Evolutionary conservation across 2,329 filamentous ascomycete genomes (phyloP).

Genomic region (Cyclaneusma minus): DNA sequence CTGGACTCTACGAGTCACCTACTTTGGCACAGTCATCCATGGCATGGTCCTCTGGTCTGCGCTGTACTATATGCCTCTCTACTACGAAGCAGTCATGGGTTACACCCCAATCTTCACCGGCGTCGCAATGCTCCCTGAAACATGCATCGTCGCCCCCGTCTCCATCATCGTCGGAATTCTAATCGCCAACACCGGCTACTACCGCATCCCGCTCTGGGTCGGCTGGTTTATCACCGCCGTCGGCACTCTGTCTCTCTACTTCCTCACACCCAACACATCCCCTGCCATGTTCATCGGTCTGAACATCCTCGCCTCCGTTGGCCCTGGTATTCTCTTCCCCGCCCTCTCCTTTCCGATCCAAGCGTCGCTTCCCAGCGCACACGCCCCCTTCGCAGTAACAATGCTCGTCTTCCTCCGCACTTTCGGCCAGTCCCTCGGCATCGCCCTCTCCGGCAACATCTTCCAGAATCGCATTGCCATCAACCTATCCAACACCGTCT

Average conservation of each 20-base stretch:
- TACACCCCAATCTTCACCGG: slow-evolving; percentile 37
- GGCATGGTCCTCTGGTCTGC: slow-evolving; percentile 38
- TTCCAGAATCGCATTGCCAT: slow-evolving; percentile 41
- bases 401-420: slow-evolving; percentile 53
- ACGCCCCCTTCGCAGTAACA: slow-evolving; percentile 44
- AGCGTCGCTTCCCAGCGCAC: slow-evolving; percentile 36
- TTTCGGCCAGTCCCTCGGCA: slow-evolving; percentile 48
- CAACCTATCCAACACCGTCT: too few species aligned
- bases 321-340: slow-evolving; percentile 49
- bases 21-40: slow-evolving; percentile 37
- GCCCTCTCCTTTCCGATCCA: slow-evolving; percentile 48
- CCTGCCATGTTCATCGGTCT: slow-evolving; percentile 42
- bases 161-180: slow-evolving; percentile 37
- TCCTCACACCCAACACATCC: slow-evolving; percentile 32
- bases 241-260: slow-evolving; percentile 37
- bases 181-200: slow-evolving; percentile 38
- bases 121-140: slow-evolving; percentile 41
- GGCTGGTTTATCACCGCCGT: slow-evolving; percentile 46
- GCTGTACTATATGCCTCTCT: slow-evolving; percentile 38
- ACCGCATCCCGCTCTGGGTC: slow-evolving; percentile 34
- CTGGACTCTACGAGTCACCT: slow-evolving; percentile 32
- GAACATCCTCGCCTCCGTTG: slow-evolving; percentile 41
- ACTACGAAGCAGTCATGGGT: slow-evolving; percentile 34
- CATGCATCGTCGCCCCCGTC: slow-evolving; percentile 46
- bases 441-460: slow-evolving; percentile 50